Base-by-base conservation (phyloP, 2,329 filamentous ascomycete genomes). In the Diaporthe longicolla region DNA sequence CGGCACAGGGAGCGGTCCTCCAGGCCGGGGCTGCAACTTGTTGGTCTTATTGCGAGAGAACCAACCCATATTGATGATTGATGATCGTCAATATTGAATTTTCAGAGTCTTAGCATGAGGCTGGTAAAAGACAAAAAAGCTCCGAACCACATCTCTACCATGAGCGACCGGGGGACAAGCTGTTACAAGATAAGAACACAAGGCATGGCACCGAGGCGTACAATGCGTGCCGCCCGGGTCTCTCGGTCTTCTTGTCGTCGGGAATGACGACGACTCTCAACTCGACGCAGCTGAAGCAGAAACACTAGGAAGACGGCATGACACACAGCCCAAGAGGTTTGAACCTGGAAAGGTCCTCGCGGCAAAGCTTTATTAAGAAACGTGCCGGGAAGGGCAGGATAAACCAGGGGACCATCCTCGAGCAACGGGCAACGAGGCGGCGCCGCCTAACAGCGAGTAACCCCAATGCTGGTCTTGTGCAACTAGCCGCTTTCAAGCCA, bases 41-140 rank as follows among this genome's bases (percentile, higher is more conserved):
- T 63, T 74, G 48, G 73, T 66, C 50, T 75, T 76, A 21, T 55
- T 75, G 17, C 74, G 54, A 40, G 69, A 57, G 58, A 76, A 75
- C 70, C 74, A 63, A 11, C 70, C 66, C 75, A 76, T 76, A 43
- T 24, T 71, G 43, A 37, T 17, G n/a, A 43, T 24, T 71, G 43
- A 37, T 17, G n/a, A 68, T 21, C 7, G 26, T 65, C 54, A 21
- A 24, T 40, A 21, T 61, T 54, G 29, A 43, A 9, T 43, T 54
- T 52, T n/a, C 45, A 54, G 48, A 29, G 17, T 37, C 63, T 66
- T 66, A 66, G 63, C 63, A 61, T 52, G 26, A 63, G 43, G 48
- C 45, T 71, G 57, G 57, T 70, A 26, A 66, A 58, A 10, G 37
- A 15, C 11, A 35, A 26, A 50, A 48, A 63, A 45, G 65, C 19